These are phyloP conservation scores for Wallacemonas collosoma DNA, from an alignment of 208 protist genomes.

Conservation along the genomic window DNA sequence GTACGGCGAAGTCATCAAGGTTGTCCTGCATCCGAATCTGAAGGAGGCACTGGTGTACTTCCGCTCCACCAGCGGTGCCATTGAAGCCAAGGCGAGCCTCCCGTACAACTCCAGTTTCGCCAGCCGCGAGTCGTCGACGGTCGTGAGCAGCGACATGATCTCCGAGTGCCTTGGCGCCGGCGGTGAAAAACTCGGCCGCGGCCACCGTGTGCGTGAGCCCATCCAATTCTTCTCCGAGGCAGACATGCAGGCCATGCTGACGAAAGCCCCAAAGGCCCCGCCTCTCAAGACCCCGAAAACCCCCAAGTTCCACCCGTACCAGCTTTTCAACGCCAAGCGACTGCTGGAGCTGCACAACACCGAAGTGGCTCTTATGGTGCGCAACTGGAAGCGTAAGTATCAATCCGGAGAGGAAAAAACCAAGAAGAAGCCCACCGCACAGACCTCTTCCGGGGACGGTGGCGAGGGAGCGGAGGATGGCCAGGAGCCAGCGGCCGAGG, in stretches of 20 bases:
- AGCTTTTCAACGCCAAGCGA: constrained; percentile 84
- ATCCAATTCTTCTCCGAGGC: constrained; percentile 64
- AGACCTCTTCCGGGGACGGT: neutral
- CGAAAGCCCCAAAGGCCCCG: constrained; percentile 46
- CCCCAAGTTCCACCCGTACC: constrained; percentile 71
- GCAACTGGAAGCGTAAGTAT: constrained; percentile 77
- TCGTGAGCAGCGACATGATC: constrained; percentile 86
- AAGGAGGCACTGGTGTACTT: constrained; percentile 86
- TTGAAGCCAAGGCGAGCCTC: constrained; percentile 77
- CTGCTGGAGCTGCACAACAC: constrained; percentile 84
- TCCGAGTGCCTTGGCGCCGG: constrained; percentile 57
- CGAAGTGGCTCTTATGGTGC: constrained; percentile 76
- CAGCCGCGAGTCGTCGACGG: constrained; percentile 57
- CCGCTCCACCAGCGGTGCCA: constrained; percentile 69
- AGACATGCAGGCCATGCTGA: constrained; percentile 67
- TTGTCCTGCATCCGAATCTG: constrained; percentile 84
- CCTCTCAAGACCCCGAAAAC: constrained; percentile 66
- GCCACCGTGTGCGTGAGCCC: constrained; percentile 75
- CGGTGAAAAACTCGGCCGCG: constrained; percentile 84
- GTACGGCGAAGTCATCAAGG: constrained; percentile 74
- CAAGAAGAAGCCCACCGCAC: constrained; percentile 14
- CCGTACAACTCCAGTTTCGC: constrained; percentile 69
- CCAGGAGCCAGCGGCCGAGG: constrained; percentile 8
- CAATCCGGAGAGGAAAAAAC: constrained; percentile 21
- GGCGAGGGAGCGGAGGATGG: neutral